phyloP scores from a whole-genome alignment of 768 basidiomycete genomes.

The Serendipita sp. region DNA sequence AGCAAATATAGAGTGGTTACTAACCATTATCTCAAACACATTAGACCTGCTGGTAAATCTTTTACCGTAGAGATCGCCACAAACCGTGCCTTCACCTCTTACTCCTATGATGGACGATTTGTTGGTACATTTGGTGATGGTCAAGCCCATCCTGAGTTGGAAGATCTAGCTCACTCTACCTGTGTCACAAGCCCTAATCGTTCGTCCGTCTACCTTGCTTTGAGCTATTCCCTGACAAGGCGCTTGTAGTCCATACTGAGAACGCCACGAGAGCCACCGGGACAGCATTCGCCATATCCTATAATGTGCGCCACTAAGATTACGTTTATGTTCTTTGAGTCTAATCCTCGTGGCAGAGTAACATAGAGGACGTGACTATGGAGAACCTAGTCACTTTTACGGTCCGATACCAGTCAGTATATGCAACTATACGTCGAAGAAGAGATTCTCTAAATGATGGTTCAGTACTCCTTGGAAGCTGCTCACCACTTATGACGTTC shows the following conservation, averaged over 20 bases:
- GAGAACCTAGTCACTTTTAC: slow-evolving; percentile 9
- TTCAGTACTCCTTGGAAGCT: slow-evolving; percentile 10
- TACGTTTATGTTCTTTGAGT: too few species aligned
- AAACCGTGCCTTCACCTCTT: slow-evolving; percentile 2
- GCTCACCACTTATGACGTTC: slow-evolving; percentile 8
- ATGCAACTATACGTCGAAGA: not conserved
- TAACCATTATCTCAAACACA: not conserved
- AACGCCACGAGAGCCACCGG: slow-evolving; percentile 5
- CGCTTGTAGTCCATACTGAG: not conserved
- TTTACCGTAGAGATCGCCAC: slow-evolving; percentile 5
- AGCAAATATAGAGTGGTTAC: too few species aligned
- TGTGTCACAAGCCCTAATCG: not conserved
- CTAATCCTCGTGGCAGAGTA: not conserved
- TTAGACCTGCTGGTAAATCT: slow-evolving; percentile 3
- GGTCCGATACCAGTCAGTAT: slow-evolving; percentile 4
- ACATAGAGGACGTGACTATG: not conserved
- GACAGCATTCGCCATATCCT: slow-evolving; percentile 1
- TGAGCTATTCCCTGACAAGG: not conserved
- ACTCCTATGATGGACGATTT: not conserved
- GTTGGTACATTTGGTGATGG: slow-evolving; percentile 6
- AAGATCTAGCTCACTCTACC: not conserved
- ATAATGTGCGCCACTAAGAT: not conserved
- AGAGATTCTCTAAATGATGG: not conserved
- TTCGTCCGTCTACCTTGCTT: not conserved
- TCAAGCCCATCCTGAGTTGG: slow-evolving; percentile 2